These are phyloP conservation scores for Neopestalotiopsis rosae DNA, from an alignment of 2,329 filamentous ascomycete genomes.

Conservation along the genomic window DNA sequence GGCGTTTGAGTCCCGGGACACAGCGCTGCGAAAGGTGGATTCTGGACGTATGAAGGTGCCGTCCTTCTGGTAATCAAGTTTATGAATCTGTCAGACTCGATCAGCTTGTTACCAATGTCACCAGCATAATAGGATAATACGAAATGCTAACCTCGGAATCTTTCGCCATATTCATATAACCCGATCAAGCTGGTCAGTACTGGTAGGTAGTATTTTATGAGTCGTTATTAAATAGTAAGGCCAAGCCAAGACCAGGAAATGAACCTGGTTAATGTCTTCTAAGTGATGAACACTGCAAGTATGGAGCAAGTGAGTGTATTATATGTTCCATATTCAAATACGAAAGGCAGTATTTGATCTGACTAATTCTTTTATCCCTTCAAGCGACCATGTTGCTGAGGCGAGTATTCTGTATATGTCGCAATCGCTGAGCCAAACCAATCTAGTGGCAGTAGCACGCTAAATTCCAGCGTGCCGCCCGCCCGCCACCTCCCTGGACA, in stretches of 20 bases:
- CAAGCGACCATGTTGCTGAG: too few relatives aligned
- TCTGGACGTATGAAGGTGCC: conserved; percentile 59
- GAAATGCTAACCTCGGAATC: not conserved
- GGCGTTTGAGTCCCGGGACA: conserved; percentile 56
- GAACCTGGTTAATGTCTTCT: too few relatives aligned
- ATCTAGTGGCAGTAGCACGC: not conserved
- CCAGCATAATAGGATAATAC: too few relatives aligned
- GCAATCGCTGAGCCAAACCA: not conserved
- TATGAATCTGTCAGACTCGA: conserved; percentile 1
- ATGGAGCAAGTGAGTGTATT: too few relatives aligned
- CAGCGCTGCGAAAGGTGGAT: conserved; percentile 59
- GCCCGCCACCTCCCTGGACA: not conserved
- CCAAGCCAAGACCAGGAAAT: not conserved
- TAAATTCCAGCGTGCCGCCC: not conserved
- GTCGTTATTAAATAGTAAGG: not conserved
- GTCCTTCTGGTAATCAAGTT: conserved; percentile 41
- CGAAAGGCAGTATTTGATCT: too few relatives aligned
- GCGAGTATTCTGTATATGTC: not conserved
- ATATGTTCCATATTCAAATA: too few relatives aligned
- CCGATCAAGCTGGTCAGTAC: not conserved
- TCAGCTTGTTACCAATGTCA: not conserved
- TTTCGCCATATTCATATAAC: not conserved
- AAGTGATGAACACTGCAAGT: too few relatives aligned
- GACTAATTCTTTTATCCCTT: too few relatives aligned
- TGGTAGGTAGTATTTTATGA: not conserved